These are phyloP conservation scores for Colletotrichum sp. DNA, from an alignment of 2,329 filamentous ascomycete genomes.

Conservation along the genomic window DNA sequence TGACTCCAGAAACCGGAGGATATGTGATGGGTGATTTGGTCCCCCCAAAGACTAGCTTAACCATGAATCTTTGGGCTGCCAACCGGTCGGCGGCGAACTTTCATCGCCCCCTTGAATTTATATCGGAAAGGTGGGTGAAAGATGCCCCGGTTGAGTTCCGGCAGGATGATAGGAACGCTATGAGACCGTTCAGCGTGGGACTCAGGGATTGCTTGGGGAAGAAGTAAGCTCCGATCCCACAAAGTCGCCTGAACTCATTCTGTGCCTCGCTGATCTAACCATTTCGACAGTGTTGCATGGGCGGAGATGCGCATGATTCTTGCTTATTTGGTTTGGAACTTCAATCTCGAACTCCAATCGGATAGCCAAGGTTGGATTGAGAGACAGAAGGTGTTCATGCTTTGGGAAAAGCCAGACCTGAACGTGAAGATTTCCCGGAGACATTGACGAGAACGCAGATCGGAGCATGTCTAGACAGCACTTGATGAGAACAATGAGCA, in stretches of 20 bases:
- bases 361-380: neutral
- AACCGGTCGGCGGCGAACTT: neutral
- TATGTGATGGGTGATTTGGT: neutral
- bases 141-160: neutral
- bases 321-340: neutral
- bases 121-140: neutral
- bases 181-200: neutral
- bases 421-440: neutral
- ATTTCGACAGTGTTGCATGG: neutral
- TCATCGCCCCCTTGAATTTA: neutral
- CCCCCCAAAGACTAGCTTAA: neutral
- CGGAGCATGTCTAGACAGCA: neutral
- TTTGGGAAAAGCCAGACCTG: neutral
- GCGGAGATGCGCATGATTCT: neutral
- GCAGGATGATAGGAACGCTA: neutral
- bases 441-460: neutral
- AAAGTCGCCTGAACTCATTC: neutral
- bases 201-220: accelerated
- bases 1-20: neutral
- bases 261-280: neutral
- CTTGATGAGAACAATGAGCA: neutral
- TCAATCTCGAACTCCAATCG: neutral
- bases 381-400: neutral
- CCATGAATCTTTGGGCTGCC: neutral
- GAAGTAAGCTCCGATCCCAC: neutral